phyloP scores from a whole-genome alignment of 495 filamentous ascomycete genomes.

The Glonium stellatum region DNA sequence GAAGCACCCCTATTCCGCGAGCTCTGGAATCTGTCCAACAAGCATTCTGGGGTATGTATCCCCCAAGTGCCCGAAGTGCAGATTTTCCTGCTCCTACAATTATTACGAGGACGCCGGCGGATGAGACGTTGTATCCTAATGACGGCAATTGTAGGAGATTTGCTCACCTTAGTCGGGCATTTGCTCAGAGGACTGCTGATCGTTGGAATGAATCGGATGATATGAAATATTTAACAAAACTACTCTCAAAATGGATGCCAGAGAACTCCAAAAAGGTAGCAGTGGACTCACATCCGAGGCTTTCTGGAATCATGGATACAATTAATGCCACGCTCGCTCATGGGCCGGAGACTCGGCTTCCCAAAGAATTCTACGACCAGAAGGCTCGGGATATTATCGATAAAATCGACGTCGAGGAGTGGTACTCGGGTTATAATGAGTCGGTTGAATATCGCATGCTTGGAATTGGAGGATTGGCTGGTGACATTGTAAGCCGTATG shows the following conservation, averaged over 20 bases:
- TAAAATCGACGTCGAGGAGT: slow-evolving; percentile 79
- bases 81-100: slow-evolving; percentile 67
- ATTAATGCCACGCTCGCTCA: slow-evolving; percentile 85
- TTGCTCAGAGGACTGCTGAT: slow-evolving; percentile 72
- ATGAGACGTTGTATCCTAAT: slow-evolving; percentile 92
- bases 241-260: slow-evolving; percentile 80
- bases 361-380: slow-evolving; percentile 78
- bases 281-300: slow-evolving; percentile 74
- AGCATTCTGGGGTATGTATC: slow-evolving; percentile 84
- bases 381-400: slow-evolving; percentile 66
- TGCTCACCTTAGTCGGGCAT: slow-evolving; percentile 67
- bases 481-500: slow-evolving; percentile 82
- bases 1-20: slow-evolving; percentile 75
- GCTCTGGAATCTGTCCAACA: slow-evolving; percentile 87
- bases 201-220: slow-evolving; percentile 77
- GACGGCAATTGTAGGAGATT: slow-evolving; percentile 79
- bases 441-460: slow-evolving; percentile 75
- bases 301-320: slow-evolving; percentile 90
- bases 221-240: slow-evolving; percentile 72
- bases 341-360: slow-evolving; percentile 68
- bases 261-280: slow-evolving; percentile 53
- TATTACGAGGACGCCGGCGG: slow-evolving; percentile 59
- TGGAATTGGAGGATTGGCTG: slow-evolving; percentile 77
- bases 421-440: slow-evolving; percentile 83
- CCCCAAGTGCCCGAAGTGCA: slow-evolving; percentile 55